phyloP scores from a whole-genome alignment of 345 rosid species.

The Corchorus olitorius region DNA sequence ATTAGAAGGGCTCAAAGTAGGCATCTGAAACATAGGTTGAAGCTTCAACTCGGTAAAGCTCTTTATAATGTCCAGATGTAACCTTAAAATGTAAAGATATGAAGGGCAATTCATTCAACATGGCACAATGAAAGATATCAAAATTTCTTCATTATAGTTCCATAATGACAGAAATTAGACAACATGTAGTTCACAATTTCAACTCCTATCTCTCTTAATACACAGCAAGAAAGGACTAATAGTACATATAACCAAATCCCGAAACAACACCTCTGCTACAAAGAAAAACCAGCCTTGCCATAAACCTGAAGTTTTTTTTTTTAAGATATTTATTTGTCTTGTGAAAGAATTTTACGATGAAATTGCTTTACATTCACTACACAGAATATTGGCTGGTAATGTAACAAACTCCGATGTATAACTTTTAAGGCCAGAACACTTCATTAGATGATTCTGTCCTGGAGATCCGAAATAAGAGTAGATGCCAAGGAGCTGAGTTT shows the following conservation, averaged over 20 bases:
- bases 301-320: slow-evolving; percentile 9
- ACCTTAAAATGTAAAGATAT: no score
- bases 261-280: slow-evolving; percentile 9
- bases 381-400: slow-evolving; percentile 28
- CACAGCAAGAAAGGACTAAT: not conserved
- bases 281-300: slow-evolving; percentile 18
- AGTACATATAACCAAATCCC: slow-evolving; percentile 15
- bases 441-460: slow-evolving; percentile 79
- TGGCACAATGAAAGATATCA: not conserved
- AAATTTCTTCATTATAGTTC: not conserved
- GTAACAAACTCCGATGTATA: not conserved
- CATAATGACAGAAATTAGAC: not conserved
- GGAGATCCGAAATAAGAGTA: slow-evolving; percentile 71
- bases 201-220: not conserved
- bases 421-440: not conserved
- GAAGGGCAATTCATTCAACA: no score
- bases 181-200: slow-evolving; percentile 5
- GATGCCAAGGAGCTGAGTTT: slow-evolving; percentile 86
- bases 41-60: no score
- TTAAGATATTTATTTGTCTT: slow-evolving; percentile 22
- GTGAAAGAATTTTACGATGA: slow-evolving; percentile 27
- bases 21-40: no score
- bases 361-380: slow-evolving; percentile 32
- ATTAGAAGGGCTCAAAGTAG: no score
- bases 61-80: no score